Conservation (phyloP, 768 basidiomycete genomes). For the Mycena capillaripes region DNA sequence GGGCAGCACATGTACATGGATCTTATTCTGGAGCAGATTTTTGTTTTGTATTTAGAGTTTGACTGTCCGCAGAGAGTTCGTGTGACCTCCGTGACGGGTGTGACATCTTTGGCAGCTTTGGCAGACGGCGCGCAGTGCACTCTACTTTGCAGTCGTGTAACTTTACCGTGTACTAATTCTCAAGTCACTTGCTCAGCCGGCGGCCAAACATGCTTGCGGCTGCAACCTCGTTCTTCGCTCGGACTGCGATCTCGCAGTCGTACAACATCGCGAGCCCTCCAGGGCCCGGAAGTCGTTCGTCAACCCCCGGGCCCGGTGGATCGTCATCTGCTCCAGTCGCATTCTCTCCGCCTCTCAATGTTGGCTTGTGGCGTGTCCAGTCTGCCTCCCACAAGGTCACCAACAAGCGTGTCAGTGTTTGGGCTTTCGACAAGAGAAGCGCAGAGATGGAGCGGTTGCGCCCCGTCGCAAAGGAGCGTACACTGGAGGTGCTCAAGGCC, state of each 20-base stretch:
- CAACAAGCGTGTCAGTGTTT: conserved; percentile 91
- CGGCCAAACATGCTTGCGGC: conserved; percentile 75
- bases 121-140: background rate
- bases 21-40: too few species aligned
- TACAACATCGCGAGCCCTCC: conserved; percentile 73
- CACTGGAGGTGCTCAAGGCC: conserved; percentile 88
- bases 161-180: background rate
- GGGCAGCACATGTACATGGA: too few species aligned
- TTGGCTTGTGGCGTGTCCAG: conserved; percentile 93
- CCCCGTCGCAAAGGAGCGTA: conserved; percentile 75
- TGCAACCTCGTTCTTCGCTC: conserved; percentile 85
- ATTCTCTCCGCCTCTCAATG: conserved; percentile 67
- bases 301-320: conserved; percentile 58
- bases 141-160: background rate
- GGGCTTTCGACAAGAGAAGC: conserved; percentile 89
- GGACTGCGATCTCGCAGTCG: conserved; percentile 85
- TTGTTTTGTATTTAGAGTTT: too few species aligned
- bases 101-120: background rate
- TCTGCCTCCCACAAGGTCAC: conserved; percentile 91
- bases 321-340: conserved; percentile 56
- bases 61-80: too few species aligned
- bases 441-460: conserved; percentile 81
- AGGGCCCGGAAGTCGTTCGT: conserved; percentile 57
- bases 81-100: too few species aligned
- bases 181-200: too few species aligned